Conservation (phyloP, 2,329 filamentous ascomycete genomes). For the Sclerotinia nivalis region DNA sequence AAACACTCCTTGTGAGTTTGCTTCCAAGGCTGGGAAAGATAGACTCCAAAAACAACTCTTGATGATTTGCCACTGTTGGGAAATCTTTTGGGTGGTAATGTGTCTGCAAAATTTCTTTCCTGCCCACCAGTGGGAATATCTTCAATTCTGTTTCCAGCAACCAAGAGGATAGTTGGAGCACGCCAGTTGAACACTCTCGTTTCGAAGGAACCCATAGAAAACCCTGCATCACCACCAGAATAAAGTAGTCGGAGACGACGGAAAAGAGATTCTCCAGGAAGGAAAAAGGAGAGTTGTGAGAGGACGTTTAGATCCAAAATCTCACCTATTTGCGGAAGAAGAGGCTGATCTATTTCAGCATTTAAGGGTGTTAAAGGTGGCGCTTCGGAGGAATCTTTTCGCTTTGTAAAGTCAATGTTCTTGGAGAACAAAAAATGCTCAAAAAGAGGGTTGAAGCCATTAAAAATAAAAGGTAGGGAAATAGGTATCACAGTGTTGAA, state of each 20-base stretch:
- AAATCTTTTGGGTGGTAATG: slow-evolving; percentile 63
- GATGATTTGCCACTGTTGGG: slow-evolving; percentile 52
- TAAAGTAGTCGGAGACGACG: slow-evolving; percentile 66
- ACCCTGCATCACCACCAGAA: slow-evolving; percentile 68
- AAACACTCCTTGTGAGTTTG: slow-evolving; percentile 68
- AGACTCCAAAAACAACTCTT: slow-evolving; percentile 65
- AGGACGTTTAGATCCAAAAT: slow-evolving; percentile 66
- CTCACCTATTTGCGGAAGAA: slow-evolving; percentile 56
- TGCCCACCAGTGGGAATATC: slow-evolving; percentile 51
- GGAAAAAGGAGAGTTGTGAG: slow-evolving; percentile 72
- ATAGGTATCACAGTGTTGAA: slow-evolving; percentile 61
- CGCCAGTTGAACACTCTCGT: slow-evolving; percentile 76
- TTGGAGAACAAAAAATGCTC: slow-evolving; percentile 76
- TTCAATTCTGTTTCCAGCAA: slow-evolving; percentile 63
- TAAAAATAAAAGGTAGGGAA: slow-evolving; percentile 66
- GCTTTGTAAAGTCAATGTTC: slow-evolving; percentile 61
- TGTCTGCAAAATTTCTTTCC: slow-evolving; percentile 59
- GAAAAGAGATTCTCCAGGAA: slow-evolving; percentile 65
- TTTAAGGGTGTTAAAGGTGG: slow-evolving; percentile 26
- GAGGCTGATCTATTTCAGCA: slow-evolving; percentile 40
- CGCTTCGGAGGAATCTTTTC: slow-evolving; percentile 35
- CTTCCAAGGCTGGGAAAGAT: slow-evolving; percentile 68
- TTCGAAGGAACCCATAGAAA: slow-evolving; percentile 76
- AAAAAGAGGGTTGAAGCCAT: slow-evolving; percentile 67
- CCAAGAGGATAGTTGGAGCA: slow-evolving; percentile 70